Evolutionary conservation across 805 yeast genomes (phyloP).

Genomic region (Pichia ethanolica): DNA sequence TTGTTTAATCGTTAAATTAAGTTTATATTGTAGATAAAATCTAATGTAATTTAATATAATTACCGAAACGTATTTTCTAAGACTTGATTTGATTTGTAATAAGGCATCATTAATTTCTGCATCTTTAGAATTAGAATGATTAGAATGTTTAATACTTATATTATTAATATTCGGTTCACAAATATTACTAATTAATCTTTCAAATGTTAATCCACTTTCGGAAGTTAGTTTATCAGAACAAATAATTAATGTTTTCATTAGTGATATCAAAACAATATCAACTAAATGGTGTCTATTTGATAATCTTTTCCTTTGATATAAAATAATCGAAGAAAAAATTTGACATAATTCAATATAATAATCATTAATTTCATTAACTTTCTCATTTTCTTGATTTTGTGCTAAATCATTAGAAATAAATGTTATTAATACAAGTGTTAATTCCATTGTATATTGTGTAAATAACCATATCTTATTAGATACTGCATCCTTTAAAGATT

Average conservation of each 20-base stretch:
- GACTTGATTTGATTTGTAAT: slow-evolving; percentile 45
- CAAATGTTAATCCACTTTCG: slow-evolving; percentile 39
- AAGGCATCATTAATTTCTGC: slow-evolving; percentile 45
- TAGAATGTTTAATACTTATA: slow-evolving; percentile 7
- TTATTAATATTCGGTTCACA: slow-evolving; percentile 54
- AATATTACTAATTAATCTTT: slow-evolving; percentile 56
- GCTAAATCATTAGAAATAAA: slow-evolving; percentile 7
- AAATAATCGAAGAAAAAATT: slow-evolving; percentile 50
- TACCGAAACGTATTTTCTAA: slow-evolving; percentile 58
- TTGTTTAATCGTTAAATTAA: slow-evolving; percentile 39
- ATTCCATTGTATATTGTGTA: slow-evolving; percentile 60
- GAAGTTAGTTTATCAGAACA: slow-evolving; percentile 7
- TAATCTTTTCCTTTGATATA: slow-evolving; percentile 64
- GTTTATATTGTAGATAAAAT: slow-evolving; percentile 42
- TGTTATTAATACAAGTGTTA: slow-evolving; percentile 24
- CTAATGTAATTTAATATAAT: slow-evolving; percentile 53
- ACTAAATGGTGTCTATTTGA: slow-evolving; percentile 68
- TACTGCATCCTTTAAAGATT: slow-evolving; percentile 34
- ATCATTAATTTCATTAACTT: background rate
- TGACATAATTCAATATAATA: slow-evolving; percentile 35
- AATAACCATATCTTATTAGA: slow-evolving; percentile 49
- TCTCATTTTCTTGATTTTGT: background rate
- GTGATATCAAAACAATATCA: slow-evolving; percentile 37
- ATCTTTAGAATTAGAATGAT: slow-evolving; percentile 14
- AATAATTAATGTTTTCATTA: slow-evolving; percentile 41